These are phyloP conservation scores for Chytriomyces sp. DNA, from an alignment of 192 early-diverging fungal species.

Conservation along the genomic window DNA sequence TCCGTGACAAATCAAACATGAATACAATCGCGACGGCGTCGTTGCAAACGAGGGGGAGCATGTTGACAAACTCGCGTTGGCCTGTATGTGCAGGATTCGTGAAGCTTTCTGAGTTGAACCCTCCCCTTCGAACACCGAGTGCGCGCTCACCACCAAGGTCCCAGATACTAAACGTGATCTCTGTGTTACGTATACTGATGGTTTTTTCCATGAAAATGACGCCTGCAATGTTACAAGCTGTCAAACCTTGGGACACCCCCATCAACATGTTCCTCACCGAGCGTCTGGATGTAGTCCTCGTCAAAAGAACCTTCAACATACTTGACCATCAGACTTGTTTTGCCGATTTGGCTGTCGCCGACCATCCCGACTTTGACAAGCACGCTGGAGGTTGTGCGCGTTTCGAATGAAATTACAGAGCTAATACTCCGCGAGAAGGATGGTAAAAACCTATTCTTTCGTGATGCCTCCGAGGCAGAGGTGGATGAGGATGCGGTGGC, in stretches of 20 bases:
- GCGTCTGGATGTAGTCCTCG: constrained; percentile 92
- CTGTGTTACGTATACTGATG: constrained; percentile 82
- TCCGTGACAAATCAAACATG: constrained; percentile 93
- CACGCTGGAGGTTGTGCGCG: constrained; percentile 66
- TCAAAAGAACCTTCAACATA: constrained; percentile 96
- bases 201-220: constrained; percentile 98
- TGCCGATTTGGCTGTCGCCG: constrained; percentile 94
- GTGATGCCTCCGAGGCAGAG: too few species aligned
- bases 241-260: not conserved
- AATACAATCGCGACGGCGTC: constrained; percentile 95
- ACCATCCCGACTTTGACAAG: constrained; percentile 95
- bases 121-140: constrained; percentile 19
- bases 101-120: not conserved
- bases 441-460: too few species aligned
- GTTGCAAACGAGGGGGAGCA: constrained; percentile 96
- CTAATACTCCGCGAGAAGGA: too few species aligned
- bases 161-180: constrained; percentile 97
- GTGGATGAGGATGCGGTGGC: too few species aligned
- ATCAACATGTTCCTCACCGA: constrained; percentile 58
- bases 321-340: constrained; percentile 96
- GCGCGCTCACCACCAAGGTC: constrained; percentile 82
- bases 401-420: too few species aligned
- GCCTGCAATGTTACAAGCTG: constrained; percentile 54
- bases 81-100: constrained; percentile 51
- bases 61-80: constrained; percentile 94